A percentile compares a stretch with the other conserved stretches of the same genome.
Evolutionary conservation across 148 eudicot species (phyloP).

Genomic region (Spergularia marina): DNA sequence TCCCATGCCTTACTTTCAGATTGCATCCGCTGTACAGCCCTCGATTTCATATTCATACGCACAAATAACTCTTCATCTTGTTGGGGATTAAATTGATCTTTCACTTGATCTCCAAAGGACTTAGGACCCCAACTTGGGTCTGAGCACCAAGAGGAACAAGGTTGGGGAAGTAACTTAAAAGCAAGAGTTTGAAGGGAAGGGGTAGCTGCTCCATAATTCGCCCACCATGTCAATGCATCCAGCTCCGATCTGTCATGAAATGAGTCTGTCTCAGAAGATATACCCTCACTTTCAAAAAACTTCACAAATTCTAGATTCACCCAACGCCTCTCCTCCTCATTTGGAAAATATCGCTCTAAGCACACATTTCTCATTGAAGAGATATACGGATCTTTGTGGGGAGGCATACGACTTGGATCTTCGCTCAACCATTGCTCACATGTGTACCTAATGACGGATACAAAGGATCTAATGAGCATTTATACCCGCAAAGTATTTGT

Average conservation of each 20-base stretch:
- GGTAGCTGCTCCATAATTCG: slow-evolving; percentile 12
- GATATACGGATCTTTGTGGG: slow-evolving; percentile 14
- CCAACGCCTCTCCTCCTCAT: slow-evolving; percentile 16
- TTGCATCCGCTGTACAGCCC: neutral
- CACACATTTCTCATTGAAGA: slow-evolving; percentile 15
- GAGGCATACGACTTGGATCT: slow-evolving; percentile 14
- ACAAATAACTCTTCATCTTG: slow-evolving; percentile 20
- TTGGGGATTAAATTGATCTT: slow-evolving; percentile 3
- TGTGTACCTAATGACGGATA: slow-evolving; percentile 12
- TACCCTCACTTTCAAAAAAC: slow-evolving; percentile 13
- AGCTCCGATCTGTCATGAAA: slow-evolving; percentile 8
- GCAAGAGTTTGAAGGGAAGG: slow-evolving; percentile 21
- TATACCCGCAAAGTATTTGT: neutral
- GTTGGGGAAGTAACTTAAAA: slow-evolving; percentile 14
- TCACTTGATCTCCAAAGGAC: neutral
- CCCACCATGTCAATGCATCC: slow-evolving; percentile 23
- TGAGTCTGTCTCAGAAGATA: slow-evolving; percentile 13
- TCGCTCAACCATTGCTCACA: slow-evolving; percentile 21
- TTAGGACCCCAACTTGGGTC: slow-evolving; percentile 10
- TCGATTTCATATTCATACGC: slow-evolving; percentile 17
- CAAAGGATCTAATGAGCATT: neutral
- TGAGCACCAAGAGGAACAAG: slow-evolving; percentile 15
- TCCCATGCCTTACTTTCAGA: slow-evolving; percentile 5
- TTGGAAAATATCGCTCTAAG: slow-evolving; percentile 17
- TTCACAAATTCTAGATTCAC: slow-evolving; percentile 17